Conservation (phyloP, 2,329 filamentous ascomycete species). For the Botrytis hyacinthi region DNA sequence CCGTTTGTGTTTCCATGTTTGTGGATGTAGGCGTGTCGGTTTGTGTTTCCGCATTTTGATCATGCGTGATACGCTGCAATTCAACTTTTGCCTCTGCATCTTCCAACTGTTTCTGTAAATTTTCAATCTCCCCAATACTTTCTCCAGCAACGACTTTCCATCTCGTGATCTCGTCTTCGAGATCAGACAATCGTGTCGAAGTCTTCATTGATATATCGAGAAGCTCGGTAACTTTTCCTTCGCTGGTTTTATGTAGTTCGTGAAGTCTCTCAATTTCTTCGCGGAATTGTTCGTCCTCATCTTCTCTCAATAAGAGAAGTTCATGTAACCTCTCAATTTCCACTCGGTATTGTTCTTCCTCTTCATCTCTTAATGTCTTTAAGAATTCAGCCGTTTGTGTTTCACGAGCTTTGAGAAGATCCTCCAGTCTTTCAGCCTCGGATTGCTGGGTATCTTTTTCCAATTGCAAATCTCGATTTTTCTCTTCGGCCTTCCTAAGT, state of each 20-base stretch:
- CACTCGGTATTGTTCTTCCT: not conserved
- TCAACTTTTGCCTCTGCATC: not conserved
- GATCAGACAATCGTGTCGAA: not conserved
- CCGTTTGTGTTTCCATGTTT: not conserved
- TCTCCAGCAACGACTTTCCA: not conserved
- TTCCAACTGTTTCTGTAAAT: not conserved
- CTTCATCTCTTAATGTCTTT: not conserved
- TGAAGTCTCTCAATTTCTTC: conserved; percentile 4
- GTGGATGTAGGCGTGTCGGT: not conserved
- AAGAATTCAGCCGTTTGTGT: not conserved
- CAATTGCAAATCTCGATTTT: not conserved
- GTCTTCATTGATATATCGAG: not conserved
- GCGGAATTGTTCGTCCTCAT: not conserved
- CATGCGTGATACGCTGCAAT: not conserved
- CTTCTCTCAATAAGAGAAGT: not conserved
- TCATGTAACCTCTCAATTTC: not conserved
- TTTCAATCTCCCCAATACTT: not conserved
- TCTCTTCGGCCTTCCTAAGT: not conserved
- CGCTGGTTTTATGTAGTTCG: not conserved
- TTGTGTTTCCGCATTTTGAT: not conserved
- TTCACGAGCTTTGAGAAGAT: not conserved
- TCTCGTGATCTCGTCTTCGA: not conserved
- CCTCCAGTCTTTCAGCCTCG: not conserved
- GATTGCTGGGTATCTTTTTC: not conserved
- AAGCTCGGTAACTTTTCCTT: not conserved